Percentiles rank a stretch among this genome's conserved stretches.
These are phyloP conservation scores for Extremus antarcticus DNA, from an alignment of 495 filamentous ascomycete genomes.

Conservation along the genomic window DNA sequence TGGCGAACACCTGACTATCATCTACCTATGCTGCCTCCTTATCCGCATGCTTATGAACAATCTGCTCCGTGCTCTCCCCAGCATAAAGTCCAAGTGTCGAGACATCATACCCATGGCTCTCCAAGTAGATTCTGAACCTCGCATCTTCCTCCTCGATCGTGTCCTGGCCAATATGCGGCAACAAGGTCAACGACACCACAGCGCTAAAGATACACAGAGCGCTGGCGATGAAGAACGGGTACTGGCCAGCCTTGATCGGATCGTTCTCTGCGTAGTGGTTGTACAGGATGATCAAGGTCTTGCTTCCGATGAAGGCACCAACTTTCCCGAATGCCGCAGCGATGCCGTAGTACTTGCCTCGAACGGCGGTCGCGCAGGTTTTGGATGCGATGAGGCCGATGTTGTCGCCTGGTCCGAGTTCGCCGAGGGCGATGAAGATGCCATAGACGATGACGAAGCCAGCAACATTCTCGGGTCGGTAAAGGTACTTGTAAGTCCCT, in stretches of 20 bases:
- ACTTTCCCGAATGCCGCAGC: constrained; percentile 76
- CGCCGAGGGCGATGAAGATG: constrained; percentile 65
- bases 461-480: constrained; percentile 50
- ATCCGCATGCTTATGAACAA: too few relatives aligned
- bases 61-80: too few relatives aligned
- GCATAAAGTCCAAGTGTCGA: too few relatives aligned
- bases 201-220: constrained; percentile 25
- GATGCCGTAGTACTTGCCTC: constrained; percentile 82
- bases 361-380: constrained; percentile 73
- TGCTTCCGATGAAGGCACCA: constrained; percentile 80
- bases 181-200: too few relatives aligned
- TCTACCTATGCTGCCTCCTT: too few relatives aligned
- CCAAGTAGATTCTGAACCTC: too few relatives aligned
- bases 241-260: constrained; percentile 53
- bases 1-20: too few relatives aligned
- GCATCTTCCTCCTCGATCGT: too few relatives aligned
- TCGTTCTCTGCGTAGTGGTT: constrained; percentile 83
- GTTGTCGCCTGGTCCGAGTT: constrained; percentile 79
- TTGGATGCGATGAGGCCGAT: constrained; percentile 79
- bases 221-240: constrained; percentile 40
- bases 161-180: too few relatives aligned
- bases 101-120: too few relatives aligned
- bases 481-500: constrained; percentile 54
- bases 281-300: too few relatives aligned
- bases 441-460: constrained; percentile 68